Evolutionary conservation across 768 basidiomycete species (phyloP), one percentile per base, ranked within the genome.

Genomic region (Strobilomyces echinocephalus): DNA sequence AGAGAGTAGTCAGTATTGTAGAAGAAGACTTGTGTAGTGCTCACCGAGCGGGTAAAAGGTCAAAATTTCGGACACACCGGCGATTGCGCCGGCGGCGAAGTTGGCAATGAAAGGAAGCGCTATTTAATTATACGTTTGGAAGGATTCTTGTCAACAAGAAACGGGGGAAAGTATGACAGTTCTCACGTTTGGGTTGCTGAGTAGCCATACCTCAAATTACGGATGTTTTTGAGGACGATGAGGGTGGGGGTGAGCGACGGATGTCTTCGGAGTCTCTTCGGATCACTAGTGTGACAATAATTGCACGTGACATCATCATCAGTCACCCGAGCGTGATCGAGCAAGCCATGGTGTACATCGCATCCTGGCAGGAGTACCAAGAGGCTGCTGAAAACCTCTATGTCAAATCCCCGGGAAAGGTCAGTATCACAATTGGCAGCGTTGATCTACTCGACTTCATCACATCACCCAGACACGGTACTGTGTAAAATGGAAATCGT

Each of bases 71-170:
- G 87, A 86, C 58, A 91, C 82, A 52, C 95, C 95, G 58, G 97
- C 97, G 62, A 98, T 94, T 5, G 95, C 97, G 43, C 97, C 97
- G 1, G 95, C 94, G 1, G 86, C 80, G 66, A 99, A 98, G 64
- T 91, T 97, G 58, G 93, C 89, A 52, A 80, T 65, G 73, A 93
- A 93, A 1, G 91, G 91, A 44, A 92, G 77, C 28, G 90, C 91
- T 93, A 38, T 48, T 54, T 14, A 46, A 53, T 49, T 51, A 42
- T 56, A 11, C 28, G n/a, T 47, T 62, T 28, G 38, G 33, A n/a
- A 49, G 12, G 20, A 35, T 53, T 52, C 21, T 45, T 36, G 20
- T 59, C 12, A 49, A 28, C 26, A 54, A 12, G 43, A 21, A 49
- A 18, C 30, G 21, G 24, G 35, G 39, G 8, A 36, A 11, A 5